Conservation (phyloP, 2,329 filamentous ascomycete species). For the Penicillium sp. region DNA sequence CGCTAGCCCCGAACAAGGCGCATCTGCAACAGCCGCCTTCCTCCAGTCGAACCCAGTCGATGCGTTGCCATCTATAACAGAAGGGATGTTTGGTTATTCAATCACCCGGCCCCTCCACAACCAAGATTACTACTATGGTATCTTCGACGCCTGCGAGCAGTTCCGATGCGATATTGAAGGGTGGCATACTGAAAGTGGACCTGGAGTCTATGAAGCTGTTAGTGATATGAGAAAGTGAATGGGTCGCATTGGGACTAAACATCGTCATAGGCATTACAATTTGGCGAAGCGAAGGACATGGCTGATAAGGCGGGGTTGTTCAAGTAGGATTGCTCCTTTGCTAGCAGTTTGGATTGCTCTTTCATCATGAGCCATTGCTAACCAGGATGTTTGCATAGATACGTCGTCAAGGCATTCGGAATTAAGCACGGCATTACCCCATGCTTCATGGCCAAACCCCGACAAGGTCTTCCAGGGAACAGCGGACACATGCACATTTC, state of each 20-base stretch:
- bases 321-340: constrained; percentile 58
- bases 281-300: constrained; percentile 83
- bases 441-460: constrained; percentile 98
- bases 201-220: constrained; percentile 90
- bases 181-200: constrained; percentile 93
- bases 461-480: constrained; percentile 87
- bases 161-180: constrained; percentile 85
- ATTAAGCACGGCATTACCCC: constrained; percentile 88
- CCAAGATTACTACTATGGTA: constrained; percentile 85
- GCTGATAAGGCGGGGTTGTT: constrained; percentile 89
- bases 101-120: constrained; percentile 84
- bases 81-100: constrained; percentile 96
- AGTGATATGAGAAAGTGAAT: constrained; percentile 23
- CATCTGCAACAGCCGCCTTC: constrained; percentile 70
- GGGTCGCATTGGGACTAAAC: constrained; percentile 20
- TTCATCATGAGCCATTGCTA: constrained; percentile 2
- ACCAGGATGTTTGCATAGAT: constrained; percentile 45
- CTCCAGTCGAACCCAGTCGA: constrained; percentile 71
- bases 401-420: constrained; percentile 85
- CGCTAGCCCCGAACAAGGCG: constrained; percentile 56
- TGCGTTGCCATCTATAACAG: constrained; percentile 75
- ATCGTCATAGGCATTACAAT: constrained; percentile 67
- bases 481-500: constrained; percentile 96
- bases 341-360: neutral
- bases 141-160: constrained; percentile 75